phyloP scores from a whole-genome alignment of 768 basidiomycete species.

The Suillus plorans region DNA sequence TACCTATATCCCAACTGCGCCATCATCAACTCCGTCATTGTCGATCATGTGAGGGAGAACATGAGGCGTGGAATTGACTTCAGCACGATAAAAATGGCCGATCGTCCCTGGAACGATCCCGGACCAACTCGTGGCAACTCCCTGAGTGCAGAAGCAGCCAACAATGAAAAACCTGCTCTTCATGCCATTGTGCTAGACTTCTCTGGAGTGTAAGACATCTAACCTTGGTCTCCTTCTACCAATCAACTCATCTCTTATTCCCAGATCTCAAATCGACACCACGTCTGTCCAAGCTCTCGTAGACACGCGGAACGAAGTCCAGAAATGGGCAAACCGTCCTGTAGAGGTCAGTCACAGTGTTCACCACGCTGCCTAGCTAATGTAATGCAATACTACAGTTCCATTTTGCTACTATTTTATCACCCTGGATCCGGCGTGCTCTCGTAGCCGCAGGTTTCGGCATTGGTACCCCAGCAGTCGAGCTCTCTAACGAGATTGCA shows the following conservation, averaged over 20 bases:
- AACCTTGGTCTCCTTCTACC: neutral
- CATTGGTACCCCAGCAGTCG: conserved; percentile 47
- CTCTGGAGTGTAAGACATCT: conserved; percentile 62
- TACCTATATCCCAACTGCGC: conserved; percentile 83
- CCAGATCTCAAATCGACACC: conserved; percentile 84
- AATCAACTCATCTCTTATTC: neutral
- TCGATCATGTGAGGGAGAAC: conserved; percentile 77
- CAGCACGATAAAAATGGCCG: conserved; percentile 53
- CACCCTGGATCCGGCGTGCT: conserved; percentile 91
- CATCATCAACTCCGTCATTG: conserved; percentile 65
- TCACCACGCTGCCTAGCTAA: neutral
- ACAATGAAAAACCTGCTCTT: conserved; percentile 63
- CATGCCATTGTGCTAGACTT: conserved; percentile 93
- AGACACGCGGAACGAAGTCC: conserved; percentile 82
- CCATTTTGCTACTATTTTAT: conserved; percentile 91
- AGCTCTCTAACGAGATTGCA: conserved; percentile 62
- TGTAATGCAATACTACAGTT: conserved; percentile 48
- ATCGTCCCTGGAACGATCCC: conserved; percentile 94
- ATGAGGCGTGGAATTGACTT: conserved; percentile 79
- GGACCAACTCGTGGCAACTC: conserved; percentile 57
- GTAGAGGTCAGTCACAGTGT: conserved; percentile 53
- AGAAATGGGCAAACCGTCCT: conserved; percentile 77
- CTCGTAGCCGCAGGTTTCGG: conserved; percentile 92
- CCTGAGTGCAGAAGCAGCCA: conserved; percentile 45
- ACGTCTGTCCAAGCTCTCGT: conserved; percentile 90